These are phyloP conservation scores for Ammopiptanthus mongolicus DNA, from an alignment of 306 rosid genomes.

Conservation along the genomic window DNA sequence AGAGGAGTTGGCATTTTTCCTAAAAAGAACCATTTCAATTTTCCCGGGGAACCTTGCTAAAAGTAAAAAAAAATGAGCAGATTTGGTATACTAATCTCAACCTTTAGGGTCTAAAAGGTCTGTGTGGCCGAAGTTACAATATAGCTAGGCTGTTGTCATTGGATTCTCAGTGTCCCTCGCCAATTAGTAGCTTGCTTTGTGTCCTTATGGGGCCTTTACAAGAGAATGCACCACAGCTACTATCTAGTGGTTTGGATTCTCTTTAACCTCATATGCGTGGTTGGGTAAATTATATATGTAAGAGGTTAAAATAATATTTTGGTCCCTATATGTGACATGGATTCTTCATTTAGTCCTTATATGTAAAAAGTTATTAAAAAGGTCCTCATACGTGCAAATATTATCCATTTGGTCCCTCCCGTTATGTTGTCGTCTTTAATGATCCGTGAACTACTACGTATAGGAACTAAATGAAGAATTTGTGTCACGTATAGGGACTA, in stretches of 20 bases:
- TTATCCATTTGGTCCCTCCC: no score
- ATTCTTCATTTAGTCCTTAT: no score
- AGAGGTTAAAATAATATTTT: no score
- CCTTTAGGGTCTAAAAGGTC: not conserved
- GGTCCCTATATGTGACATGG: no score
- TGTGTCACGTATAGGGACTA: no score
- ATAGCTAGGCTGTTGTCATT: conserved; percentile 30
- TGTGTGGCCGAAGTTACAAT: conserved; percentile 21
- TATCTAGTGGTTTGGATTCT: conserved; percentile 21
- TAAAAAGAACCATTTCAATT: not conserved
- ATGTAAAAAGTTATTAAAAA: no score
- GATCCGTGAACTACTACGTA: no score
- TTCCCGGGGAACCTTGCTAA: not conserved
- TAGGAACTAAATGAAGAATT: no score
- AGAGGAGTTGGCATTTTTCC: conserved; percentile 23
- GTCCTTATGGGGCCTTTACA: conserved; percentile 34
- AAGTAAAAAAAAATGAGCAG: conserved; percentile 17
- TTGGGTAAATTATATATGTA: not conserved
- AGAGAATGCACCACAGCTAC: conserved; percentile 13
- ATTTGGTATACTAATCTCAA: conserved; percentile 22
- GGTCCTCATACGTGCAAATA: no score
- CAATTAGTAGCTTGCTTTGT: conserved; percentile 30
- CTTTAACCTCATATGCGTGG: conserved; percentile 15
- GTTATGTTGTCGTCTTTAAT: no score
- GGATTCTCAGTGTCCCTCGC: conserved; percentile 48